Base-by-base conservation (phyloP, 768 basidiomycete genomes). In the Dioszegia crocea region DNA sequence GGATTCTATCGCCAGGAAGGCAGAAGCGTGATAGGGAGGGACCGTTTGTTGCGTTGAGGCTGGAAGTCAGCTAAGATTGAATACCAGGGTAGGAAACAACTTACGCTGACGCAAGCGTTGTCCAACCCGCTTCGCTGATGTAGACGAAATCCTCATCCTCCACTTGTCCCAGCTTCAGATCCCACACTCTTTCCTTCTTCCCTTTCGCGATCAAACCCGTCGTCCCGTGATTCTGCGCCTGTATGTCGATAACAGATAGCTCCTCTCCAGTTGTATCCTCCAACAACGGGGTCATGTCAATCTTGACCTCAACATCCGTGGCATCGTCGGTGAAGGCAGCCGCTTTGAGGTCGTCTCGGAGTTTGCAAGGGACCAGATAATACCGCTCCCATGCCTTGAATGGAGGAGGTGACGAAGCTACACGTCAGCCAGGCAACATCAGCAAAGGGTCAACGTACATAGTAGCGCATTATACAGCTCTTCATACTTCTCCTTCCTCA, bases 81-180 rank as follows among this genome's bases (percentile, higher is more conserved):
- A 19, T n/a, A 24, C 4, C 23, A 26, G 38, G 4, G n/a, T n/a
- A n/a, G n/a, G n/a, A n/a, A n/a, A 24, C 29, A 12, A 81, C 85
- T 65, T 64, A 90, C 93, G 91, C 91, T 50, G 80, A 62, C 8
- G 80, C 76, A 38, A 96, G 81, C 19, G 82, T 79, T 21, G 80
- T 69, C 92, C 91, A 94, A 21, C 84, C 85, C 24, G 82, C 80
- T 58, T 81, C 79, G 1, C 90, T 88, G 2, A 96, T 81, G 64
- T 84, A 87, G 73, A 89, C 87, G 51, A 87, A 83, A 70, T 96
- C 77, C 33, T 73, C 68, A 21, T 84, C 83, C 68, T 91, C 88
- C 83, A 27, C 84, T 72, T 86, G 71, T 2, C 59, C 61, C 17
- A 48, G 51, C 56, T 59, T 61, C 43, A 80, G 63, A 4, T 24